Evolutionary conservation across 2,329 filamentous ascomycete genomes (phyloP).

Genomic region (Elsinoe perseae): DNA sequence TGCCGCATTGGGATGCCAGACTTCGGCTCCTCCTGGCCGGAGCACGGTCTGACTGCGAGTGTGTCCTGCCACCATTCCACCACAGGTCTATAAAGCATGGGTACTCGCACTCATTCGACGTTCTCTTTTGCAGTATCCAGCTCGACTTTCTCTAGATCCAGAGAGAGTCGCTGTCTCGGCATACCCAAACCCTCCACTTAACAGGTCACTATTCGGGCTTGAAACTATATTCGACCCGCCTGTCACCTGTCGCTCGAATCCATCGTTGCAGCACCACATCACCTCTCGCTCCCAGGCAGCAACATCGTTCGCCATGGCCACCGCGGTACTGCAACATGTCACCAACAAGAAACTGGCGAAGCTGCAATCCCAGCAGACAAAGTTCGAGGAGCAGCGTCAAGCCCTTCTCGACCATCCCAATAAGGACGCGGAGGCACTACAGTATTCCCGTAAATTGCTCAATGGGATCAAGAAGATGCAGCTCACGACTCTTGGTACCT

Average conservation of each 20-base stretch:
- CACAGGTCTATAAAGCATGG: background rate
- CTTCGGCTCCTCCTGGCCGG: background rate
- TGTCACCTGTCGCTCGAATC: background rate
- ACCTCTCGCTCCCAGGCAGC: background rate
- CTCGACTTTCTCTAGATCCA: background rate
- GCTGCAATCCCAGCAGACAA: conserved; percentile 4
- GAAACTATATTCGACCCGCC: too few species aligned
- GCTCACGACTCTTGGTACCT: conserved; percentile 1
- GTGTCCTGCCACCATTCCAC: background rate
- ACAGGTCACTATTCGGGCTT: too few species aligned
- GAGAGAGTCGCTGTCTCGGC: background rate
- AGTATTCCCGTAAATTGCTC: conserved; percentile 12
- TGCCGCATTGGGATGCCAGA: background rate
- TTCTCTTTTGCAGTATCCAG: background rate
- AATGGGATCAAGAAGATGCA: conserved; percentile 17
- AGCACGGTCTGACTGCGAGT: too few species aligned
- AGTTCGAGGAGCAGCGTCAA: conserved; percentile 14
- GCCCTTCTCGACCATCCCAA: conserved; percentile 3
- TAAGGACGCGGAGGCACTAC: conserved; percentile 2
- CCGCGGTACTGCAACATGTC: conserved; percentile 18
- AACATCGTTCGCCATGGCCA: conserved; percentile 15
- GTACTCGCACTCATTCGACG: background rate
- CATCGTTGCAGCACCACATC: background rate
- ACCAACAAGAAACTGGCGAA: conserved; percentile 19
- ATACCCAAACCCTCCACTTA: too few species aligned